These are phyloP conservation scores for Monsonia emarginata DNA, from an alignment of 441 rosid species.

Conservation along the genomic window DNA sequence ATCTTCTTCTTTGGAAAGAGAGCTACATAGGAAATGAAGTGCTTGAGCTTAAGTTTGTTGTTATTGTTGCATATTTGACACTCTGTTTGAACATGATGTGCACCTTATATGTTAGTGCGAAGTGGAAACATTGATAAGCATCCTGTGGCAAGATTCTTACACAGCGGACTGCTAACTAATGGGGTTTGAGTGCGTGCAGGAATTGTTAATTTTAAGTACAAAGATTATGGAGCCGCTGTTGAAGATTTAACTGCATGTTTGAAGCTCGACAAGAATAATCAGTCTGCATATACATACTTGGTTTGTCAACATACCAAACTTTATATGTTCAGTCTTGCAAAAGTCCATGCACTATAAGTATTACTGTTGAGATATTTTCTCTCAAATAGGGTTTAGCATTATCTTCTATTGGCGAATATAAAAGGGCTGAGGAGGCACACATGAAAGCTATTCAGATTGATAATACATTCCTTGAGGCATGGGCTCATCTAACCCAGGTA, in stretches of 20 bases:
- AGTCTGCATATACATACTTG: constrained; percentile 86
- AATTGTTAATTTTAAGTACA: constrained; percentile 82
- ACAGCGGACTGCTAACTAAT: constrained; percentile 5
- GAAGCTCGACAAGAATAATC: constrained; percentile 74
- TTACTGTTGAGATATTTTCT: constrained; percentile 19
- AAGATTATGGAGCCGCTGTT: constrained; percentile 80
- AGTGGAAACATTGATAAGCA: neutral
- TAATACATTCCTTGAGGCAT: constrained; percentile 68
- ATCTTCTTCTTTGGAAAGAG: neutral
- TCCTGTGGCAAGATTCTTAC: neutral
- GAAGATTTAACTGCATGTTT: constrained; percentile 76
- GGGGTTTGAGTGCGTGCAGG: constrained; percentile 45
- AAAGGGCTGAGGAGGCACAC: constrained; percentile 81
- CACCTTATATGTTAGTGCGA: neutral
- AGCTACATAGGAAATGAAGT: neutral
- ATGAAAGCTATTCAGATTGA: constrained; percentile 75
- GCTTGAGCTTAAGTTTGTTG: neutral
- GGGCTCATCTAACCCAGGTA: constrained; percentile 94
- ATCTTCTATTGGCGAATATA: constrained; percentile 72
- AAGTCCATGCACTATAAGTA: neutral
- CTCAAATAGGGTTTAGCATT: constrained; percentile 63
- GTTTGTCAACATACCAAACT: constrained; percentile 28
- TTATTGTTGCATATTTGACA: neutral
- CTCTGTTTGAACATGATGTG: neutral
- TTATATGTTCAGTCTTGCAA: neutral